A percentile compares a stretch with the other conserved stretches of the same genome.
Conservation (phyloP, 345 rosid species). For the Salix suchowensis region DNA sequence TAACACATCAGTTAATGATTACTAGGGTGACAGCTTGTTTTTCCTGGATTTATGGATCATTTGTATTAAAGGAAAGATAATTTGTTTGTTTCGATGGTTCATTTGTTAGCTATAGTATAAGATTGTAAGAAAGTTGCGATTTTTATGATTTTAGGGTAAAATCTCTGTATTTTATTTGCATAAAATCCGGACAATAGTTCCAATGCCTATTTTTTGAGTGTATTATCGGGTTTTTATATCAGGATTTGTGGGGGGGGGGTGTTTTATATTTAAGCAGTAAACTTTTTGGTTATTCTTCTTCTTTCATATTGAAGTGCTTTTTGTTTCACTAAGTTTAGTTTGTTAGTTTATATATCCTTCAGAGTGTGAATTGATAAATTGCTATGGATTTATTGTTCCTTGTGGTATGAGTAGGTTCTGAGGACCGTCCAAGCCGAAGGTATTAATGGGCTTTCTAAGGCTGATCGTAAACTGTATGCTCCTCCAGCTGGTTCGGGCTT, state of each 20-base stretch:
- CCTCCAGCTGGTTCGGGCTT: slow-evolving; percentile 93
- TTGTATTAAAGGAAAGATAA: no score
- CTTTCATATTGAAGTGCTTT: not conserved
- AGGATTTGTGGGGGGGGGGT: not conserved
- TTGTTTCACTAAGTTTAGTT: not conserved
- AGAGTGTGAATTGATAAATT: not conserved
- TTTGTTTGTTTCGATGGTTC: no score
- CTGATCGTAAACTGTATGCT: slow-evolving; percentile 60
- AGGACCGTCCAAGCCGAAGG: slow-evolving; percentile 92
- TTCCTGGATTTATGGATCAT: no score
- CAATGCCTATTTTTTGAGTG: not conserved
- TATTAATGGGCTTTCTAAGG: slow-evolving; percentile 73
- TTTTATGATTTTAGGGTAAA: no score
- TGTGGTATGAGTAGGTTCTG: slow-evolving; percentile 44
- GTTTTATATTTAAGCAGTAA: not conserved
- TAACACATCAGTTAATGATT: no score
- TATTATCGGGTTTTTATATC: not conserved
- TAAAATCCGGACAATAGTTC: no score
- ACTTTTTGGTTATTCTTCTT: not conserved
- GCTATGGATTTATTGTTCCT: slow-evolving; percentile 1
- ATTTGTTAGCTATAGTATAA: no score
- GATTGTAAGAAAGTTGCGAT: no score
- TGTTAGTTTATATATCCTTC: not conserved
- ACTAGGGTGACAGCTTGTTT: no score
- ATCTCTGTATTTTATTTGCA: no score